Conservation (phyloP, 75 land plant species). For the Picea glauca region DNA sequence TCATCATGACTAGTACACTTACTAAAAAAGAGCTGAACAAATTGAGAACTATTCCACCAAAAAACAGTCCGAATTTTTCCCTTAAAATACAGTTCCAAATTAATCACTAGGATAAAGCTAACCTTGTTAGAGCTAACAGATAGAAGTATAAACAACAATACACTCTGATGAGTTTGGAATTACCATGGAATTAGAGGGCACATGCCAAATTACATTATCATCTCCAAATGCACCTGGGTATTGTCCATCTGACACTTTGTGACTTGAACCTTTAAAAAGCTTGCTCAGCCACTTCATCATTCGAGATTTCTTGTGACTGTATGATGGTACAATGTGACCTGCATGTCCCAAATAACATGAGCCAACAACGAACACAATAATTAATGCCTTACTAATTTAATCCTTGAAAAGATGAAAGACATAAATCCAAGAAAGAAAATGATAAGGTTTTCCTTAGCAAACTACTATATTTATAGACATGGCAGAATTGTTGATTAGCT, state of each 20-base stretch:
- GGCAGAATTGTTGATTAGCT: neutral
- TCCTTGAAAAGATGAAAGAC: neutral
- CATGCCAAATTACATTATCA: constrained; percentile 39
- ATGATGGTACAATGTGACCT: constrained; percentile 10
- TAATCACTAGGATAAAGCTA: neutral
- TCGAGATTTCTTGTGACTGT: constrained; percentile 28
- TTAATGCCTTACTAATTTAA: too few species aligned
- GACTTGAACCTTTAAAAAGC: constrained; percentile 36
- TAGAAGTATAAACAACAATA: neutral
- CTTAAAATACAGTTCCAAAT: neutral
- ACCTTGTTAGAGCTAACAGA: neutral
- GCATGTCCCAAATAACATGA: neutral
- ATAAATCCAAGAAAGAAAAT: neutral
- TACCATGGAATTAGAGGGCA: constrained; percentile 35
- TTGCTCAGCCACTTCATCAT: constrained; percentile 62
- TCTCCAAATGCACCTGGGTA: constrained; percentile 27
- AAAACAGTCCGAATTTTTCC: too few species aligned
- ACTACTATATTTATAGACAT: neutral
- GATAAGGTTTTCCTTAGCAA: neutral
- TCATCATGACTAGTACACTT: too few species aligned
- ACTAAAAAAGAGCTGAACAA: too few species aligned
- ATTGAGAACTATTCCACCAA: too few species aligned
- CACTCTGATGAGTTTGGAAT: neutral
- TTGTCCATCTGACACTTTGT: constrained; percentile 5
- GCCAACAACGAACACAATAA: neutral